These are phyloP conservation scores for Penicillium malachiteum DNA, from an alignment of 495 filamentous ascomycete species.

Conservation along the genomic window DNA sequence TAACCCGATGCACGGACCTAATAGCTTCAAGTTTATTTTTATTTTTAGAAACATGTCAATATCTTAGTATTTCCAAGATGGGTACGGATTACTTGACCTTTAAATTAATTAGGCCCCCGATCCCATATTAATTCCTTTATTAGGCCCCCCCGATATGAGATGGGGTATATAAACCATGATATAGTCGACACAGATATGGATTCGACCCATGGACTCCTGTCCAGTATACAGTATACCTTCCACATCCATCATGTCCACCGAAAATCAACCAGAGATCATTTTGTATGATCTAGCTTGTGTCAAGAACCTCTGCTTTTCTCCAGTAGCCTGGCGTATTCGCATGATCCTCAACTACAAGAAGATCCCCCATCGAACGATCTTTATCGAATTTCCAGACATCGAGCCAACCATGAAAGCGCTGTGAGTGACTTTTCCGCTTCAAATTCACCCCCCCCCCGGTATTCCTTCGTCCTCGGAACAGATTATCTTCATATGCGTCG, in stretches of 20 bases:
- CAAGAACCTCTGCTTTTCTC: slow-evolving; percentile 41
- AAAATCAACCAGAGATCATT: slow-evolving; percentile 35
- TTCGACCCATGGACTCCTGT: too few relatives aligned
- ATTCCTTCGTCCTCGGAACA: background rate
- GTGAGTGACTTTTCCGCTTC: slow-evolving; percentile 22
- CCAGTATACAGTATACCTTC: too few relatives aligned
- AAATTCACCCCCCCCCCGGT: background rate
- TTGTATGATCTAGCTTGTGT: slow-evolving; percentile 42
- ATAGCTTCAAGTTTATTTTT: too few relatives aligned
- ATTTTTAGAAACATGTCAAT: too few relatives aligned
- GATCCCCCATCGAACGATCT: slow-evolving; percentile 37
- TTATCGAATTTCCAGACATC: slow-evolving; percentile 45
- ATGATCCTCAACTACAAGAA: slow-evolving; percentile 45
- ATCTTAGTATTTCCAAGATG: too few relatives aligned
- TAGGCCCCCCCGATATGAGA: too few relatives aligned
- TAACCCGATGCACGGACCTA: too few relatives aligned
- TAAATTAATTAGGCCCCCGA: too few relatives aligned
- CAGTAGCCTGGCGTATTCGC: slow-evolving; percentile 43
- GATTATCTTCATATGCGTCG: background rate
- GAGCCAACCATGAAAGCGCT: slow-evolving; percentile 40
- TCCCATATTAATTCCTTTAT: too few relatives aligned
- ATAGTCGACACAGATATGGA: too few relatives aligned
- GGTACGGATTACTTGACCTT: too few relatives aligned
- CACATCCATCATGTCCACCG: slow-evolving; percentile 19
- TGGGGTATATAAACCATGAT: too few relatives aligned